phyloP scores from a whole-genome alignment of 352 stramenopile genomes.

The Poterioochromonas sp. region DNA sequence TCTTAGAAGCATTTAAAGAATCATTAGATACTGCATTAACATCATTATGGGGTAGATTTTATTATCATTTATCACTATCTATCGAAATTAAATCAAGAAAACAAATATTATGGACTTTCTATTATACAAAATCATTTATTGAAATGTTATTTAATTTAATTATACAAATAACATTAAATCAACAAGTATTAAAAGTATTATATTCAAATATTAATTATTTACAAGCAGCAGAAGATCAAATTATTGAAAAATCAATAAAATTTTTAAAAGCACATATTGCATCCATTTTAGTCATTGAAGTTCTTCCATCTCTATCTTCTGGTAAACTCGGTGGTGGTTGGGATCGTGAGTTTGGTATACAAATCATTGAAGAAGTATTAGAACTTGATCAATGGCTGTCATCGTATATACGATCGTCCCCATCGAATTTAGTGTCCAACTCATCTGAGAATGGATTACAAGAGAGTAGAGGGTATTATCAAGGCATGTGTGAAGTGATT shows the following conservation, averaged over 20 bases:
- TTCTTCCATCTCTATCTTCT: neutral
- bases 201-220: neutral
- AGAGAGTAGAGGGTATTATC: no score
- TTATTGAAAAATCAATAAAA: slow-evolving; percentile 8
- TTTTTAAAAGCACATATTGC: slow-evolving; percentile 20
- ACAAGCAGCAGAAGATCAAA: neutral
- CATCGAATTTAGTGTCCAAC: neutral
- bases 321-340: neutral
- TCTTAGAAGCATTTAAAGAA: neutral
- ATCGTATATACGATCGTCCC: neutral
- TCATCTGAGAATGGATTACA: neutral
- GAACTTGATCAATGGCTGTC: neutral
- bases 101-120: slow-evolving; percentile 26
- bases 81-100: neutral
- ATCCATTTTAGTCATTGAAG: neutral
- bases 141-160: neutral
- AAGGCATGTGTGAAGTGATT: neutral
- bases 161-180: slow-evolving; percentile 8
- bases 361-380: slow-evolving; percentile 2
- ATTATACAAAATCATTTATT: neutral
- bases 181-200: neutral
- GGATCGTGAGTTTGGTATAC: neutral
- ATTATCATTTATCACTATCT: neutral
- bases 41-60: slow-evolving; percentile 25
- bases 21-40: slow-evolving; percentile 2